Evolutionary conservation across 2,329 filamentous ascomycete genomes (phyloP), one percentile per base, ranked within the genome.

Genomic region (Leptographium galeiforme): DNA sequence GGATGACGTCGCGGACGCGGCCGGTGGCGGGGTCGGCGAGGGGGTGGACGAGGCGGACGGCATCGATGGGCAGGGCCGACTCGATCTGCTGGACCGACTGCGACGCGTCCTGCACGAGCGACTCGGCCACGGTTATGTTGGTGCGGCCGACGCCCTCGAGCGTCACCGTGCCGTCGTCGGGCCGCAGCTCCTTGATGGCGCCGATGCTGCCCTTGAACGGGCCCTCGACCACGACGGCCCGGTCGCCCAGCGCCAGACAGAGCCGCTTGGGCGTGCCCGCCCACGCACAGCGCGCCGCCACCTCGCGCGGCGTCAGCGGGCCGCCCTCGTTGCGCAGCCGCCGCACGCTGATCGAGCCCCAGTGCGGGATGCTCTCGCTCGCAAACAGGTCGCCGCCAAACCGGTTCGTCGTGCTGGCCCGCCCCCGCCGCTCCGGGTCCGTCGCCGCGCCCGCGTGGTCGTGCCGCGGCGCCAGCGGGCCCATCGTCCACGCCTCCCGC

Each of bases 151-250:
- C 61, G 30, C 75, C 78, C 57, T 80, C 73, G 45, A 90, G 69
- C n/a, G 69, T 73, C 47, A 88, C 71, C 57, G 76, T 75, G 56
- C 80, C 82, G 47, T 68, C 71, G 12, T 75, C 67, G 6, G 63
- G 57, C 58, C 80, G 70, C 47, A 94, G 71, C 1, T 71, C 66
- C 56, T 66, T 67, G 46, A 97, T 79, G n/a, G 72, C 71, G 50
- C 87, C 87, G 68, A 98, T 93, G 71, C 84, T 87, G 62, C 89
- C 89, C 71, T 83, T 85, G 63, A 93, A 86, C 39, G 76, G 77
- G 10, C 91, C 90, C 56, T 84, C 80, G 52, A 89, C 70, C 55
- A 97, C 71, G 52, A 91, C 87, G 36, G 96, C 89, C 56, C 93
- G 79, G 68, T 97, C 93, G 8, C 83, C 82, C 5, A 70, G 63